phyloP scores from a whole-genome alignment of 306 rosid species.

The Pyrus pyrifolia region DNA sequence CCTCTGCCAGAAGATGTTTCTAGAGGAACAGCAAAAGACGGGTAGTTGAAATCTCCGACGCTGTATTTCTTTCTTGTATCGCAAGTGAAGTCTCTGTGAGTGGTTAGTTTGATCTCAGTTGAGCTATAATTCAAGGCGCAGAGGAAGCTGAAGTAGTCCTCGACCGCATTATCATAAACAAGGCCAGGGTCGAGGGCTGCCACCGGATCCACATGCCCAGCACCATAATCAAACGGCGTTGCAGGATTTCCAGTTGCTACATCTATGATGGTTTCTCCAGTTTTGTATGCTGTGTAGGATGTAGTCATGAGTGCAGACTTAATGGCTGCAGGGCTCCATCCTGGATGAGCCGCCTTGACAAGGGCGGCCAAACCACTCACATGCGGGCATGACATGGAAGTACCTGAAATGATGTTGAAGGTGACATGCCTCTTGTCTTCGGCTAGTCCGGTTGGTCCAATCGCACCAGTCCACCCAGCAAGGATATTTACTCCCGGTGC shows the following conservation, averaged over 20 bases:
- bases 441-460: conserved; percentile 53
- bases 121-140: conserved; percentile 73
- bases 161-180: conserved; percentile 48
- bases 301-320: conserved; percentile 96
- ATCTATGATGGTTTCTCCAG: conserved; percentile 51
- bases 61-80: conserved; percentile 44
- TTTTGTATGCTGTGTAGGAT: conserved; percentile 52
- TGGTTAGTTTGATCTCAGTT: conserved; percentile 32
- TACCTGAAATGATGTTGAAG: conserved; percentile 80
- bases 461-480: conserved; percentile 79
- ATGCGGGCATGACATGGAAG: conserved; percentile 98
- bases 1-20: conserved; percentile 40
- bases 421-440: conserved; percentile 48
- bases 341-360: conserved; percentile 63
- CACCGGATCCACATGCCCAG: conserved; percentile 80
- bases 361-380: conserved; percentile 80
- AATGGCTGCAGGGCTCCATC: conserved; percentile 90
- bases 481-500: conserved; percentile 97
- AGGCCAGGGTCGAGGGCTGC: conserved; percentile 94
- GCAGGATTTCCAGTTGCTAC: conserved; percentile 52
- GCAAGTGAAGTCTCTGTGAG: conserved; percentile 46
- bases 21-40: conserved; percentile 80
- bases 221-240: conserved; percentile 78
- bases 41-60: conserved; percentile 72
- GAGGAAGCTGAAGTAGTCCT: conserved; percentile 67